These are phyloP conservation scores for Ascomycota sp. DNA, from an alignment of 2,329 filamentous ascomycete species.

Conservation along the genomic window DNA sequence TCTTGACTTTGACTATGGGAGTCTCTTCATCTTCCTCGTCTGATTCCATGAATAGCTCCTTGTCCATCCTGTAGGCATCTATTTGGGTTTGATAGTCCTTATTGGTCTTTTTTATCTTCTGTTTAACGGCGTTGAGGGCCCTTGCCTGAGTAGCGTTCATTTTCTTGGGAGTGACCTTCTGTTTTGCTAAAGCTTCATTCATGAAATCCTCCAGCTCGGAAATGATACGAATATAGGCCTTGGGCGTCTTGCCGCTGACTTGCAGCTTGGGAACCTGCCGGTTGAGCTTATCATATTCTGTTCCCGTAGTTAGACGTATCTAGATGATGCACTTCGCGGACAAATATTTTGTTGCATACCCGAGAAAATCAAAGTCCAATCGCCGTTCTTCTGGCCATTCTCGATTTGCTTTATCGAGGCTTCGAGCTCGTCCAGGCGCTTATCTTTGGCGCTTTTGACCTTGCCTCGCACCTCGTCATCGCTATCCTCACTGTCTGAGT, in stretches of 20 bases:
- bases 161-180: slow-evolving; percentile 91
- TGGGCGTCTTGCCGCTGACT: slow-evolving; percentile 58
- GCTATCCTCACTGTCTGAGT: slow-evolving; percentile 59
- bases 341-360: slow-evolving; percentile 30
- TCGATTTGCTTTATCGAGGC: slow-evolving; percentile 75
- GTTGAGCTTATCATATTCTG: slow-evolving; percentile 89
- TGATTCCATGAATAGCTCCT: slow-evolving; percentile 71
- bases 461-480: slow-evolving; percentile 69
- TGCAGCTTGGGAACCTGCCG: slow-evolving; percentile 61
- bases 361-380: slow-evolving; percentile 80
- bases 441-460: slow-evolving; percentile 95
- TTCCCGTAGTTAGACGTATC: slow-evolving; percentile 1
- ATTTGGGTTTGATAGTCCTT: slow-evolving; percentile 80
- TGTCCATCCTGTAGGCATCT: slow-evolving; percentile 65
- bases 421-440: slow-evolving; percentile 84
- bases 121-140: slow-evolving; percentile 88
- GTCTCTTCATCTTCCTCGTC: slow-evolving; percentile 54
- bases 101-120: slow-evolving; percentile 97
- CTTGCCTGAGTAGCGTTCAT: slow-evolving; percentile 93
- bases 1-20: slow-evolving; percentile 24
- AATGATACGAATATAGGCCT: slow-evolving; percentile 78
- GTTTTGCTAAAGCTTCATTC: slow-evolving; percentile 83
- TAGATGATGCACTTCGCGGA: no score
- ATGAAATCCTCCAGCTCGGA: slow-evolving; percentile 86
- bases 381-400: slow-evolving; percentile 90